These are phyloP conservation scores for Raphanus hybrid DNA, from an alignment of 441 rosid species.

Conservation along the genomic window DNA sequence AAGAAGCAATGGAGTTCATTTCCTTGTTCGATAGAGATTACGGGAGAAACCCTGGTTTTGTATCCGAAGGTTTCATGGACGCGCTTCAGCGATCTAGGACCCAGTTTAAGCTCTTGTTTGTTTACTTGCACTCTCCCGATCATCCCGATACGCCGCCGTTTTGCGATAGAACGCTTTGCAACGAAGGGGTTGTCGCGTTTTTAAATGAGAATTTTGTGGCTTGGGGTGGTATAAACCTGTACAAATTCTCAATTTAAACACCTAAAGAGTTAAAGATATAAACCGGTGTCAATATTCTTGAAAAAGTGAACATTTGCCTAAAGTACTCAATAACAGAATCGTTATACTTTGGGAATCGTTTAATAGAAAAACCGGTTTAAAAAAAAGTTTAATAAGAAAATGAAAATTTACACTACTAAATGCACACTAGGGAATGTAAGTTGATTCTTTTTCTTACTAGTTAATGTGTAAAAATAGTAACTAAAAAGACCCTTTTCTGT, in stretches of 20 bases:
- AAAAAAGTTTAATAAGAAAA: neutral
- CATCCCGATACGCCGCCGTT: slow-evolving; percentile 84
- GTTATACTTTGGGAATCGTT: neutral
- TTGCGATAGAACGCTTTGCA: slow-evolving; percentile 77
- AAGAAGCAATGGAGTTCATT: slow-evolving; percentile 81
- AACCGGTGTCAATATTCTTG: neutral
- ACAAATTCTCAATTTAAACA: neutral
- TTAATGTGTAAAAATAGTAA: slow-evolving; percentile 2
- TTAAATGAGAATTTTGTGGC: slow-evolving; percentile 90
- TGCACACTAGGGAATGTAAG: slow-evolving; percentile 8
- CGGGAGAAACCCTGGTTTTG: slow-evolving; percentile 73
- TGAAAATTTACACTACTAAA: neutral
- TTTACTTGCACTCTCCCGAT: slow-evolving; percentile 96
- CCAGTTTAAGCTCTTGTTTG: slow-evolving; percentile 75
- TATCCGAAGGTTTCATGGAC: slow-evolving; percentile 88
- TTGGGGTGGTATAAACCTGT: slow-evolving; percentile 79
- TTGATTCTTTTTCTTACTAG: slow-evolving; percentile 20
- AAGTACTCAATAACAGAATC: neutral
- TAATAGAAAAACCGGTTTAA: neutral
- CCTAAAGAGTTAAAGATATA: slow-evolving; percentile 1
- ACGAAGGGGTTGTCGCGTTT: slow-evolving; percentile 62
- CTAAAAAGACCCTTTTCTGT: slow-evolving; percentile 22
- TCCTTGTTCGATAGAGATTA: slow-evolving; percentile 81
- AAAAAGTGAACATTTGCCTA: neutral
- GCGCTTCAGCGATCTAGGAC: slow-evolving; percentile 85